These are phyloP conservation scores for Echinosophora koreensis DNA, from an alignment of 306 rosid genomes.

Conservation along the genomic window DNA sequence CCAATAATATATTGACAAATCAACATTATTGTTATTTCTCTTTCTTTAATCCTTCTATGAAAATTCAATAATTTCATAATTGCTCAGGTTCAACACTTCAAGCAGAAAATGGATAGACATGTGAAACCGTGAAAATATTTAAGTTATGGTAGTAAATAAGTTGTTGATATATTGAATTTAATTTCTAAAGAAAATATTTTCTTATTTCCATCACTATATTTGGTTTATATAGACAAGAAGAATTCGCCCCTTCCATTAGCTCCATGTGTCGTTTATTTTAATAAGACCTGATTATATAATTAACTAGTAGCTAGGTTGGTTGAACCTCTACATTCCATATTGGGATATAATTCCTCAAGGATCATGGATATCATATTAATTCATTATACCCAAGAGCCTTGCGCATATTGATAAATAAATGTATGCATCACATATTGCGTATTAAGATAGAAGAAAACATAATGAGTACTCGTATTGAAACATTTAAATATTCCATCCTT, in stretches of 20 bases:
- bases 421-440: conserved; percentile 25
- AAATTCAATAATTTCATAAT: not conserved
- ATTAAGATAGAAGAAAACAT: conserved; percentile 40
- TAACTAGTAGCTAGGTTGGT: not conserved
- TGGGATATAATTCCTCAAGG: not conserved
- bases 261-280: not conserved
- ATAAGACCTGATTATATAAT: not conserved
- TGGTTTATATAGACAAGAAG: not conserved
- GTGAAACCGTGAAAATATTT: not conserved
- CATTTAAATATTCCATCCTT: not conserved
- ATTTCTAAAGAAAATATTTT: not conserved
- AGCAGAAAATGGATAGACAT: not conserved
- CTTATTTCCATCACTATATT: not conserved
- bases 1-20: too few relatives aligned
- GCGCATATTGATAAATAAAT: conserved; percentile 2
- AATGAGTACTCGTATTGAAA: conserved; percentile 38
- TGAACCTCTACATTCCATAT: not conserved
- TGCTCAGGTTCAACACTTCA: not conserved
- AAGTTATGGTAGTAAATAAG: not conserved
- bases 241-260: not conserved
- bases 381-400: conserved; percentile 14
- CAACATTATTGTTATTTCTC: too few relatives aligned
- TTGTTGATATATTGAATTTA: not conserved
- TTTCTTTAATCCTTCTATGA: not conserved
- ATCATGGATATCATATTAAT: conserved; percentile 26